Evolutionary conservation across 2,329 filamentous ascomycete species (phyloP).

Genomic region (Macroventuria anomochaeta): DNA sequence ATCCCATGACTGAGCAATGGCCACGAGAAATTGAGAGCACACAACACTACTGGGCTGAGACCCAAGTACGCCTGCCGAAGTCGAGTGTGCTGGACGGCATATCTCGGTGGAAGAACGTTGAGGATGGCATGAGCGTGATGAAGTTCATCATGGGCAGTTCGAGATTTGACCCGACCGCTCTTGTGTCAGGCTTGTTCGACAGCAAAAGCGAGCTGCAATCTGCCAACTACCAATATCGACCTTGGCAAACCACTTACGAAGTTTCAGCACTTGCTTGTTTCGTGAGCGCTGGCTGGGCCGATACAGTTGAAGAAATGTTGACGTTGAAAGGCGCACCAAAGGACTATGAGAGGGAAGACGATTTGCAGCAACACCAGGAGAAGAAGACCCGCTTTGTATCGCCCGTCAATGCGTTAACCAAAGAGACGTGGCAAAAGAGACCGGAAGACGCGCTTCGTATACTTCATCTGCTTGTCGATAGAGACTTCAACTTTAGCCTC

Average conservation of each 20-base stretch:
- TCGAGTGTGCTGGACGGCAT: conserved; percentile 27
- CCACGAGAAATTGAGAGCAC: conserved; percentile 26
- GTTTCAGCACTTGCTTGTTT: conserved; percentile 26
- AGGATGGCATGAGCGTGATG: conserved; percentile 21
- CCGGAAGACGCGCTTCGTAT: conserved; percentile 31
- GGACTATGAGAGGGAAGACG: conserved; percentile 27
- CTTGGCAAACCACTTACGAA: conserved; percentile 30
- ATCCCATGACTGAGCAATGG: conserved; percentile 29
- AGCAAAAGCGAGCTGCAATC: conserved; percentile 26
- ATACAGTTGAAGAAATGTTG: conserved; percentile 27
- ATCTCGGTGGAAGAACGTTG: conserved; percentile 25
- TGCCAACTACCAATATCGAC: conserved; percentile 19
- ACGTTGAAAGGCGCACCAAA: conserved; percentile 17
- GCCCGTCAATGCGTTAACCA: conserved; percentile 25
- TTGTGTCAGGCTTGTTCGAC: conserved; percentile 26
- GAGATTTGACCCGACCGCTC: conserved; percentile 20
- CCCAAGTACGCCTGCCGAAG: conserved; percentile 22
- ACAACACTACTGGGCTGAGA: conserved; percentile 28
- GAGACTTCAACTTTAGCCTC: conserved; percentile 20
- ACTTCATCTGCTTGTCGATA: conserved; percentile 21
- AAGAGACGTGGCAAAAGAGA: conserved; percentile 29
- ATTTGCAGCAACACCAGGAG: conserved; percentile 25
- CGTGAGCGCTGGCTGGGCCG: conserved; percentile 25
- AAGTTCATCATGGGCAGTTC: conserved; percentile 25
- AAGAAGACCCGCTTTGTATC: conserved; percentile 24